These are phyloP conservation scores for Peronosclerospora sorghi DNA, from an alignment of 352 stramenopile species.

Conservation along the genomic window DNA sequence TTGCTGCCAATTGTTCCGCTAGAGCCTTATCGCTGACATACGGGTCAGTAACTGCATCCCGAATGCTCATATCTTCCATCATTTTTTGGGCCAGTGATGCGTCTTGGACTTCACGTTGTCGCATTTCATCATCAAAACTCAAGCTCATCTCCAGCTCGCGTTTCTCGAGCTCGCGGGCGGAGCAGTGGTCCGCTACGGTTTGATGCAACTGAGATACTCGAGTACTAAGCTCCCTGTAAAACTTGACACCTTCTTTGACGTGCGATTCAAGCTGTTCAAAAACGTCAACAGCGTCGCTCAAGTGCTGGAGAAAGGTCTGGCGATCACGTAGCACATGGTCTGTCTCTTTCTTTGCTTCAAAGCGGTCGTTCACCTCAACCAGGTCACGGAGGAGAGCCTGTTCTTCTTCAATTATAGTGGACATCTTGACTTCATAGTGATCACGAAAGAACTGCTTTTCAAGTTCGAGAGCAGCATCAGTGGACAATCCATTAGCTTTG, in stretches of 20 bases:
- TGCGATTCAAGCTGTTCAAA: slow-evolving; percentile 71
- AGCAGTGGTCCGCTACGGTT: slow-evolving; percentile 63
- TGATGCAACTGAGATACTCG: slow-evolving; percentile 57
- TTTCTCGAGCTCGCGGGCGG: slow-evolving; percentile 54
- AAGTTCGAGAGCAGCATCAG: slow-evolving; percentile 27
- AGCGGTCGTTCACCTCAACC: slow-evolving; percentile 32
- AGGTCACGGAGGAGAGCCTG: slow-evolving; percentile 28
- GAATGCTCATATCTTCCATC: slow-evolving; percentile 55
- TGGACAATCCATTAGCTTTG: slow-evolving; percentile 10
- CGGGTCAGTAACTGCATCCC: slow-evolving; percentile 6
- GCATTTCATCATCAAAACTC: slow-evolving; percentile 40
- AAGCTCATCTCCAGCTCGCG: slow-evolving; percentile 64
- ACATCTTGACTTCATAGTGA: slow-evolving; percentile 47
- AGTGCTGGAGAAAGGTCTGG: slow-evolving; percentile 44
- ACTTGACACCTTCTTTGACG: slow-evolving; percentile 53
- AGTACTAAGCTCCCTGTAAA: slow-evolving; percentile 46
- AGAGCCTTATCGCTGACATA: slow-evolving; percentile 40
- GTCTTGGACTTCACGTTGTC: slow-evolving; percentile 37
- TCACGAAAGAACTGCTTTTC: slow-evolving; percentile 55
- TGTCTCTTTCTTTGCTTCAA: slow-evolving; percentile 48
- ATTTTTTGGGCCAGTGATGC: slow-evolving; percentile 52
- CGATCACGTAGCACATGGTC: slow-evolving; percentile 43
- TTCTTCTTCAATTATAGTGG: slow-evolving; percentile 42
- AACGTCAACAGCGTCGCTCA: slow-evolving; percentile 59
- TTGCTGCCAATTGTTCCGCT: slow-evolving; percentile 40